These are phyloP conservation scores for Wallacemonas sp. DNA, from an alignment of 208 protist genomes.

Conservation along the genomic window DNA sequence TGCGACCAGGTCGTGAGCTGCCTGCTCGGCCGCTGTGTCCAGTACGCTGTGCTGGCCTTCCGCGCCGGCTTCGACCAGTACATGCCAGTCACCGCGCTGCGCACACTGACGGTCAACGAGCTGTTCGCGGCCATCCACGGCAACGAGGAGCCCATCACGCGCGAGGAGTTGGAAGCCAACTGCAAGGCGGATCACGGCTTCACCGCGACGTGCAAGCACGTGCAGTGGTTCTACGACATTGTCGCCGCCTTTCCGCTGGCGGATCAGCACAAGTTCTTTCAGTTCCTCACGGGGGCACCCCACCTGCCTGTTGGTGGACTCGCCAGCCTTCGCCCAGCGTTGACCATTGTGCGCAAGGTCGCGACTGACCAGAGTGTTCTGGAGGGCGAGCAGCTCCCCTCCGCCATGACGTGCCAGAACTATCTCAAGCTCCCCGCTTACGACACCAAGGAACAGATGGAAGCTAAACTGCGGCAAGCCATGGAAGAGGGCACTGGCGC, in stretches of 20 bases:
- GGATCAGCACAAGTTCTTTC: constrained; percentile 83
- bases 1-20: constrained; percentile 61
- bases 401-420: constrained; percentile 94
- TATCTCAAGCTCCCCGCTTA: constrained; percentile 94
- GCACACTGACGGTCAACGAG: constrained; percentile 71
- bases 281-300: constrained; percentile 88
- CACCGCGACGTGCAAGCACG: constrained; percentile 69
- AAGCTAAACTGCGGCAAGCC: constrained; percentile 81
- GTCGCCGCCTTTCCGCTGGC: constrained; percentile 64
- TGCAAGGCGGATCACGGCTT: constrained; percentile 87
- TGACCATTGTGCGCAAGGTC: constrained; percentile 92
- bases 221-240: constrained; percentile 88
- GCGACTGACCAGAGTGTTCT: constrained; percentile 48
- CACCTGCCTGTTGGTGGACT: constrained; percentile 86
- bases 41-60: constrained; percentile 46
- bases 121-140: constrained; percentile 62
- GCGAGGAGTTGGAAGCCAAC: constrained; percentile 71
- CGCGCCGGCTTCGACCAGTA: constrained; percentile 75
- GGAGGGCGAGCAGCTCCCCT: constrained; percentile 82
- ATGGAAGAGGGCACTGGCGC: constrained; percentile 83
- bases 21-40: constrained; percentile 68
- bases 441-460: constrained; percentile 78
- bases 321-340: constrained; percentile 60
- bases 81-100: constrained; percentile 64
- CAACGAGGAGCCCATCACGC: constrained; percentile 46